Evolutionary conservation across 2,329 filamentous ascomycete species (phyloP).

Genomic region (Paramyrothecium sp.): DNA sequence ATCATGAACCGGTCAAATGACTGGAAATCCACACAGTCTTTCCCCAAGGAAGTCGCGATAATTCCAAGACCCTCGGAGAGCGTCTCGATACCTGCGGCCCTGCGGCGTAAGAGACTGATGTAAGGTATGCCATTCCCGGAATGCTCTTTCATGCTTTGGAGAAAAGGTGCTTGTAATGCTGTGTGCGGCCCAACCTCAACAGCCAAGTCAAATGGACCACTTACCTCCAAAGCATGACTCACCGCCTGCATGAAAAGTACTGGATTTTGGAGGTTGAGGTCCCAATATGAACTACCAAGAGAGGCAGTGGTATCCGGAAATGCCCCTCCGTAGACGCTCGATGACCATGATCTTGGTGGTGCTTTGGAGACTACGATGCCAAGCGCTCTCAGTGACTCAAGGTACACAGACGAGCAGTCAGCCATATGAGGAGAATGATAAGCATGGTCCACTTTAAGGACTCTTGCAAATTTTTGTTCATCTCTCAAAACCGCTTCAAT

Average conservation of each 20-base stretch:
- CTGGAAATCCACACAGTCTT: too few species aligned
- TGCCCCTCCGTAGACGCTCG: neutral
- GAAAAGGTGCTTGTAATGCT: neutral
- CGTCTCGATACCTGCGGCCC: neutral
- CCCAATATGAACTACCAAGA: too few species aligned
- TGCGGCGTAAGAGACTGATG: neutral
- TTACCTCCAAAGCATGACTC: neutral
- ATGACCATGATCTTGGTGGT: neutral
- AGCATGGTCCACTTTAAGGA: constrained; percentile 40
- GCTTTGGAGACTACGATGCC: neutral
- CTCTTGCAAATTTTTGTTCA: constrained; percentile 7
- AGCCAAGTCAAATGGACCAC: neutral
- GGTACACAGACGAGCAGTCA: neutral
- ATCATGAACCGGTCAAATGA: neutral
- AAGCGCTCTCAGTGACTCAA: neutral
- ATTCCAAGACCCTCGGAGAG: neutral
- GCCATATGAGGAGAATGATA: constrained; percentile 51
- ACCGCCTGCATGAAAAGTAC: neutral
- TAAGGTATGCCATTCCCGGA: neutral
- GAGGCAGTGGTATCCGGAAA: neutral
- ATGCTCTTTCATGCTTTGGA: neutral
- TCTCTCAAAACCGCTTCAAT: constrained; percentile 4
- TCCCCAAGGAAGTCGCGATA: neutral
- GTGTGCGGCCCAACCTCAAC: neutral
- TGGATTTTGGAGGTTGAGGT: neutral